Evolutionary conservation across 148 eudicot species (phyloP).

Genomic region (Vaccinium myrtillus): DNA sequence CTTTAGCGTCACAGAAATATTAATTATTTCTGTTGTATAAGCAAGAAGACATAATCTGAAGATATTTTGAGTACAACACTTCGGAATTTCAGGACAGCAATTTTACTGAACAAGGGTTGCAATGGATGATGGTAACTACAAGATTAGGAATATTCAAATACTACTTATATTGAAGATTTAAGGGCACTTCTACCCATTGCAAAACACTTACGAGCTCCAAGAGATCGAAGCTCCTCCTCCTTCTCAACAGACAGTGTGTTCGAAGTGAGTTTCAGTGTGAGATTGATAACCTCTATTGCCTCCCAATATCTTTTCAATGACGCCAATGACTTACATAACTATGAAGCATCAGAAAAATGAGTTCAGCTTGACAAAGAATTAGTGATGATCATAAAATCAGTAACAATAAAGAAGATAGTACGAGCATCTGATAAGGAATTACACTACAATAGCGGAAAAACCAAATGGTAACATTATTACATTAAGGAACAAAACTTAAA

Average conservation of each 20-base stretch:
- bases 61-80: not conserved
- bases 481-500: not conserved
- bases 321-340: constrained; percentile 72
- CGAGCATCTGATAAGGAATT: not conserved
- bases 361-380: constrained; percentile 13
- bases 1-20: not conserved
- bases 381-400: not conserved
- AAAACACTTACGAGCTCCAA: constrained; percentile 69
- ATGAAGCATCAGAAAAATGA: constrained; percentile 19
- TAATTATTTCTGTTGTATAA: not conserved
- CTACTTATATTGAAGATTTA: constrained; percentile 33
- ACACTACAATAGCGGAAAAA: not conserved
- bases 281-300: constrained; percentile 67
- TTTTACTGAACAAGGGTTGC: not conserved
- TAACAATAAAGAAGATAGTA: constrained; percentile 6
- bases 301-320: constrained; percentile 70
- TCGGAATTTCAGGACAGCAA: not conserved
- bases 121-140: not conserved
- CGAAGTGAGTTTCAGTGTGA: constrained; percentile 54
- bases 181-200: constrained; percentile 37
- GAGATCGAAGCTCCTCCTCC: constrained; percentile 73
- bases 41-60: constrained; percentile 16
- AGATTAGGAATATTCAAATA: not conserved
- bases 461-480: not conserved
- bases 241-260: constrained; percentile 54